Base-by-base conservation (phyloP, 306 rosid genomes). In the Benincasa hispida region DNA sequence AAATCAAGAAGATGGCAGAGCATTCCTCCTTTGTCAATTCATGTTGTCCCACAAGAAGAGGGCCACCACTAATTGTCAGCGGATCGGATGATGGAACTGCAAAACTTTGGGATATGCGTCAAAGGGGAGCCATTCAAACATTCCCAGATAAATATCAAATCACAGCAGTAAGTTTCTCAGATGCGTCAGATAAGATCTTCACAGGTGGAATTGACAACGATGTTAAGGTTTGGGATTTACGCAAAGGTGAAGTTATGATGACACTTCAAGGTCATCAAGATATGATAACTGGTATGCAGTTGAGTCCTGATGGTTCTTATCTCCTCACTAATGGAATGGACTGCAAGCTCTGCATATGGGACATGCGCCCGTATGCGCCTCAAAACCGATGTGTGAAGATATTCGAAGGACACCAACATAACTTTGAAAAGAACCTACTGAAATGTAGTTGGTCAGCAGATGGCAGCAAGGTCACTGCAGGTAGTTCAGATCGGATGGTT, bases 261-360 rank as follows among this genome's bases (percentile, higher is more conserved):
- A 88, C 96, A 22, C 96, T 94, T 62, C 97, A 91, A 83, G 98
- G 97, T 34, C 98, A 94, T 81, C 93, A 89, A 84, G 98, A 91
- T 81, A 94, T 91, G 97, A 94, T 94, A 77, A 94, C 97, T 2
- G 84, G 89, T n/a, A 94, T 94, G 98, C 87, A 90, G 53, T 67
- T 94, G 88, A 94, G 98, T 76, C 98, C 96, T n/a, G 98, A 94
- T 82, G 98, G 98, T 55, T 94, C 98, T 13, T 94, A 91, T 81
- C 96, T 94, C 72, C 95, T 91, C 65, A 91, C 98, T 14, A 94
- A 94, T 56, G 98, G 91, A 83, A 94, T 94, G 98, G 97, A 94
- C 76, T 48, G 54, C 91, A 91, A 90, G 83, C 96, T 94, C 59
- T 90, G 93, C 86, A 90, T 94, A 47, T 91, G 97, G 98, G 98